Conservation (phyloP, 352 stramenopile genomes). For the Pythium coloratum region DNA sequence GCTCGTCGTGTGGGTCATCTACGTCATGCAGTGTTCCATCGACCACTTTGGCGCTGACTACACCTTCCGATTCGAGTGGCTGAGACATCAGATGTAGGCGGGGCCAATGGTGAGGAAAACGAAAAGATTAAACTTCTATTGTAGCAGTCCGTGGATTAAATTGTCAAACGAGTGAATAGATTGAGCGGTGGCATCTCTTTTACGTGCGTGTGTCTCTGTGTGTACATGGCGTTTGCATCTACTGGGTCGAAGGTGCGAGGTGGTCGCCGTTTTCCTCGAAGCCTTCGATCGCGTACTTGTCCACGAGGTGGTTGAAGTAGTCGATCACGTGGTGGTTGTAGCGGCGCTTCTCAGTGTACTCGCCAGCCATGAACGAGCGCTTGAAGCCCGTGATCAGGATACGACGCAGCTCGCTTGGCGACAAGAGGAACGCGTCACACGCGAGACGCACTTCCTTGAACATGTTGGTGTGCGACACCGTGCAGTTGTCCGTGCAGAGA, state of each 20-base stretch:
- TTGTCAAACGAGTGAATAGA: background rate
- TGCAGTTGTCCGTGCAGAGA: conserved; percentile 89
- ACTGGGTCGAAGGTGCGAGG: background rate
- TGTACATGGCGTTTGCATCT: no score
- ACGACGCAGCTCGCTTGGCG: conserved; percentile 64
- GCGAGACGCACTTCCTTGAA: conserved; percentile 79
- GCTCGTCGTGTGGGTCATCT: conserved; percentile 26
- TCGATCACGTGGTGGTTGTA: conserved; percentile 87
- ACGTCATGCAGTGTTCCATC: conserved; percentile 25
- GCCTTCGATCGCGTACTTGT: conserved; percentile 65
- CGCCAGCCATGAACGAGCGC: conserved; percentile 73
- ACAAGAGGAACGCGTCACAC: conserved; percentile 77
- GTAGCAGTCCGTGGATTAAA: no score
- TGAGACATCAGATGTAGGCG: no score
- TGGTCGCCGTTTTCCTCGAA: conserved; percentile 22
- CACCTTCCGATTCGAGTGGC: no score
- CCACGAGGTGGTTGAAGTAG: conserved; percentile 82
- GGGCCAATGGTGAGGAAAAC: no score
- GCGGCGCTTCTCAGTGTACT: conserved; percentile 71
- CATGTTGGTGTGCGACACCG: conserved; percentile 86
- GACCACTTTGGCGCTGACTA: conserved; percentile 11
- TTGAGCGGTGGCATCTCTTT: background rate
- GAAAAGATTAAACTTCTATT: no score
- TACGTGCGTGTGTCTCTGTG: no score
- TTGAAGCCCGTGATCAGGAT: conserved; percentile 82